phyloP scores from a whole-genome alignment of 202 grass and related monocot species.

The Hordeum pubiflorum region DNA sequence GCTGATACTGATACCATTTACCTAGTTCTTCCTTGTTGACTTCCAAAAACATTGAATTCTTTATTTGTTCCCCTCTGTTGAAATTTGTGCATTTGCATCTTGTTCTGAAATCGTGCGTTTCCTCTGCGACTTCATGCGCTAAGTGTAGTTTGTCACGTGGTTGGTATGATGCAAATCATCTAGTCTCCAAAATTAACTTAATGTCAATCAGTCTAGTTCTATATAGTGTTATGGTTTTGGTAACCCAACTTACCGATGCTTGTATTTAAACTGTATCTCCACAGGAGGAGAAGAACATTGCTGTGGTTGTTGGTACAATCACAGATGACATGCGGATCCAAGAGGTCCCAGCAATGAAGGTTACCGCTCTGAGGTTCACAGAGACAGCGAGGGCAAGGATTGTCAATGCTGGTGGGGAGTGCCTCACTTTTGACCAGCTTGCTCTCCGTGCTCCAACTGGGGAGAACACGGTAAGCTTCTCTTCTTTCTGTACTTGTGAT shows the following conservation, averaged over 20 bases:
- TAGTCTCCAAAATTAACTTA: not conserved
- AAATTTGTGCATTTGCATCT: not conserved
- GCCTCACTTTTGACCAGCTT: constrained; percentile 86
- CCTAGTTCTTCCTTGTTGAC: not conserved
- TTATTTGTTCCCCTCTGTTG: too few relatives aligned
- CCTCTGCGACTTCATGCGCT: too few relatives aligned
- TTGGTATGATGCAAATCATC: not conserved
- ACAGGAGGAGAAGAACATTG: constrained; percentile 62
- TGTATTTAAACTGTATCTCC: not conserved
- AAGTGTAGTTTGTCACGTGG: not conserved
- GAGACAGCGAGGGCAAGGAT: constrained; percentile 83
- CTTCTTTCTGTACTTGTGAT: not conserved
- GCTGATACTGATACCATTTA: constrained; percentile 59
- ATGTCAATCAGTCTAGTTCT: not conserved
- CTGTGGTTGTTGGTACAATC: constrained; percentile 76
- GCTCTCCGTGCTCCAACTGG: constrained; percentile 70
- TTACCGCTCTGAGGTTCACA: constrained; percentile 77
- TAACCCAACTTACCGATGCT: not conserved
- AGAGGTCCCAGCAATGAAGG: constrained; percentile 74
- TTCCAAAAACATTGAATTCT: not conserved
- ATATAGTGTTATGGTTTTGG: not conserved
- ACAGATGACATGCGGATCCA: constrained; percentile 91
- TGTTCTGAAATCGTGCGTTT: not conserved
- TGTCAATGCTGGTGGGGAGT: constrained; percentile 76
- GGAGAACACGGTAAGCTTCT: constrained; percentile 54